Evolutionary conservation across 2,329 filamentous ascomycete species (phyloP).

Genomic region (Diplodia mutila): DNA sequence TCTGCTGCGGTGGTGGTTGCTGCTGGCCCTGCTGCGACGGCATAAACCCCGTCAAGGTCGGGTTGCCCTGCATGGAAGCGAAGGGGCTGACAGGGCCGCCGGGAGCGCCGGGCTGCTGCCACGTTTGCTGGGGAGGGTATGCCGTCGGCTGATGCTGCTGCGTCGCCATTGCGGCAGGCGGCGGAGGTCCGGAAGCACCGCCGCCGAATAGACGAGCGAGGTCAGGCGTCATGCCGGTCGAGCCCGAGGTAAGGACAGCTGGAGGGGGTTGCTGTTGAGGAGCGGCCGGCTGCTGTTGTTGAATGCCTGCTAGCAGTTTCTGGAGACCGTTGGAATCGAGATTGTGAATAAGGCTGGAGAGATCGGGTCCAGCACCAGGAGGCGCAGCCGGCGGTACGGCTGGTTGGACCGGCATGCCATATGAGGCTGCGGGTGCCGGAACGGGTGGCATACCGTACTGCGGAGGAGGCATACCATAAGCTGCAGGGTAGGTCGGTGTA

Average conservation of each 20-base stretch:
- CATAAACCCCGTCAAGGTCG: constrained; percentile 38
- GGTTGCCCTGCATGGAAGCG: constrained; percentile 32
- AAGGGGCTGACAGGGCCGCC: constrained; percentile 37
- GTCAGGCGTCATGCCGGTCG: constrained; percentile 37
- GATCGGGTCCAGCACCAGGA: constrained; percentile 46
- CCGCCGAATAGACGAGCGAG: constrained; percentile 44
- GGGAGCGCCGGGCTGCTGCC: constrained; percentile 31
- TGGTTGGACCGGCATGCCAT: constrained; percentile 41
- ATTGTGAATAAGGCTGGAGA: constrained; percentile 67
- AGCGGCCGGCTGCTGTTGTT: constrained; percentile 47
- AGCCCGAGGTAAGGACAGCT: constrained; percentile 18
- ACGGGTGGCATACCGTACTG: constrained; percentile 33
- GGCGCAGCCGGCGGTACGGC: constrained; percentile 28
- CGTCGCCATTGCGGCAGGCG: constrained; percentile 30
- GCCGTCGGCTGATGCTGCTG: constrained; percentile 33
- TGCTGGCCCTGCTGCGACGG: constrained; percentile 26
- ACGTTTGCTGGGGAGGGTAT: constrained; percentile 35
- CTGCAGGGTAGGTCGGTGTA: constrained; percentile 35
- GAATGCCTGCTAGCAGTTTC: constrained; percentile 60
- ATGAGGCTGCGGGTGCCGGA: constrained; percentile 35
- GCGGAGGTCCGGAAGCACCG: constrained; percentile 32
- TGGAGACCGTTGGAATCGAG: constrained; percentile 73
- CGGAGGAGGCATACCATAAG: constrained; percentile 36
- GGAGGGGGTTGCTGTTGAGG: constrained; percentile 33
- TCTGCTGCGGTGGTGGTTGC: constrained; percentile 31